Base-by-base conservation (phyloP, 2,329 filamentous ascomycete genomes). In the Aspergillus neotritici region DNA sequence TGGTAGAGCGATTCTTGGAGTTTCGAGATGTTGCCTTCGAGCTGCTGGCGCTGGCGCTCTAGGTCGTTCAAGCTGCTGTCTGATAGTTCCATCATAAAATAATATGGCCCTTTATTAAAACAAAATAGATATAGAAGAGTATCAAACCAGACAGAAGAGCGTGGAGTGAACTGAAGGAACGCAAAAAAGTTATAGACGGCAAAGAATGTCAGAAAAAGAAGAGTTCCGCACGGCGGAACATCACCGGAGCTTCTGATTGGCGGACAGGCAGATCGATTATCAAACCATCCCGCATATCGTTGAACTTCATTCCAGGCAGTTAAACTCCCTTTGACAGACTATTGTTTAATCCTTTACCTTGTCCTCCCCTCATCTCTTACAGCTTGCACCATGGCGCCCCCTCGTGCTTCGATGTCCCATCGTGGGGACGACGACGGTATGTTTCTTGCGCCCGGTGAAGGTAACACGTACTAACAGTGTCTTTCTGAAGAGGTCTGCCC, bases 1-100 rank as follows among this genome's bases (percentile, higher is more conserved):
- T 94, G 84, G 49, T 82, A 81, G 41, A 97, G 75, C 5, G 86
- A 83, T 57, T 84, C 80, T 43, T 80, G 80, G 14, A 97, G 77
- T 62, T 87, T 81, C 38, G 75, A 70, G 36, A 94, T 77, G 51
- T 84, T 88, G 31, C 81, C 77, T 64, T 95, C 87, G 6, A 97
- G 81, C 48, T 82, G 76, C 52, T 78, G 72, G 12, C 87, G 79
- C 59, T 91, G 86, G 48, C 78, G 78, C 64, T 94, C 88, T 33
- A 94, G 76, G 57, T 83, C 78, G 34, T 79, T 70, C 39, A 89
- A 75, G 41, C 75, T 75, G 52, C 79, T 74, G 40, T 68, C 53
- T 9, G 61, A 61, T 21, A 66, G 57, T 13, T 58, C 57, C 63
- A 67, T 67, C 13, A 34, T 50, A 5, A 10, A 2, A 40, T 28